Evolutionary conservation across 2,329 filamentous ascomycete species (phyloP).

Genomic region (Hypoxylon sp.): DNA sequence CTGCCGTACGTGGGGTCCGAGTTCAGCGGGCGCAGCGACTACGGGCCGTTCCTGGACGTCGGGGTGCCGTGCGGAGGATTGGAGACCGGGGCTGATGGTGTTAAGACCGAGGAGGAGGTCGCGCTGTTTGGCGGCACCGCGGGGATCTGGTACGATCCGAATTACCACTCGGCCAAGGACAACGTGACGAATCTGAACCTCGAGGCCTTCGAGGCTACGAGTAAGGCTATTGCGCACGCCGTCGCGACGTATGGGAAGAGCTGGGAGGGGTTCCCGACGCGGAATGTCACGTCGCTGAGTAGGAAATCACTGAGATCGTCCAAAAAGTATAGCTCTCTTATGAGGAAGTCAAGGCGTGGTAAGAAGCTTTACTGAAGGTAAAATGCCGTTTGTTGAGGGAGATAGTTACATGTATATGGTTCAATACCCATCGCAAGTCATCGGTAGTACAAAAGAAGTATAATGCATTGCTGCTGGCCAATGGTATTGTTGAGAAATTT

Average conservation of each 20-base stretch:
- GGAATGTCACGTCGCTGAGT: conserved; percentile 44
- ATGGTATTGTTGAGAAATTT: background rate
- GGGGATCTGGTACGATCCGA: conserved; percentile 67
- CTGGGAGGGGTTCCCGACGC: conserved; percentile 60
- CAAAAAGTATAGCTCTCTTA: conserved; percentile 23
- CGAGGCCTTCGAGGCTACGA: conserved; percentile 68
- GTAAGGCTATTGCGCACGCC: conserved; percentile 68
- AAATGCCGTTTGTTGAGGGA: background rate
- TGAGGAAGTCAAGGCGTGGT: conserved; percentile 25
- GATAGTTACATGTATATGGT: background rate
- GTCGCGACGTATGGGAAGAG: conserved; percentile 66
- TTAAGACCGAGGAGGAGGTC: conserved; percentile 69
- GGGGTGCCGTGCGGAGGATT: conserved; percentile 71
- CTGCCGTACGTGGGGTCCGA: conserved; percentile 70
- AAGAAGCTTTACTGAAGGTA: conserved; percentile 28
- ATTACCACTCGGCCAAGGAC: conserved; percentile 70
- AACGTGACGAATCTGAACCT: conserved; percentile 67
- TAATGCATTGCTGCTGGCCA: background rate
- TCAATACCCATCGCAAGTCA: background rate
- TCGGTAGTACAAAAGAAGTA: background rate
- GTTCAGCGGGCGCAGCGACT: conserved; percentile 75
- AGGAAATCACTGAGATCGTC: conserved; percentile 5
- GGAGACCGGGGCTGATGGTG: conserved; percentile 71
- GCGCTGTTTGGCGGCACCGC: conserved; percentile 68
- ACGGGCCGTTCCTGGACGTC: conserved; percentile 69